Conservation (phyloP, 2,329 filamentous ascomycete species). For the Paraphaeosphaeria sporulosa region DNA sequence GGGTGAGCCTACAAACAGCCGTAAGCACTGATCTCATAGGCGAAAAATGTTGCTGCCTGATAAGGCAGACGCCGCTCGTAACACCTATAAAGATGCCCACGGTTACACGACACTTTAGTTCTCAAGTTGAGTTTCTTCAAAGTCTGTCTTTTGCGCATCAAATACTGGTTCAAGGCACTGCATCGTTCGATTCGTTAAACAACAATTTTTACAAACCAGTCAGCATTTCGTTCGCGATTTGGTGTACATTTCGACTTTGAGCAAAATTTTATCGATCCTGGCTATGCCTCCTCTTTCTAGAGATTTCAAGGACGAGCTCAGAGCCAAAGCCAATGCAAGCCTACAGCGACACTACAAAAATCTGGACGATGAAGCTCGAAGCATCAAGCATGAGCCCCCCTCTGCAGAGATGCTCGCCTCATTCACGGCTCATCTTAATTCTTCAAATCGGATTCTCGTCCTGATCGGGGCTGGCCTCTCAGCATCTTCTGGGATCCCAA, state of each 20-base stretch:
- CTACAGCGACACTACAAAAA: constrained; percentile 8
- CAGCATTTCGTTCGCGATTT: too few relatives aligned
- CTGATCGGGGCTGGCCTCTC: constrained; percentile 34
- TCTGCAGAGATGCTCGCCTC: constrained; percentile 5
- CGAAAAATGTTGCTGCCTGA: neutral
- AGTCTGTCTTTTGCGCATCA: neutral
- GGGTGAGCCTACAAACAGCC: too few relatives aligned
- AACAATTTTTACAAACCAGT: neutral
- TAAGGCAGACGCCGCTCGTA: neutral
- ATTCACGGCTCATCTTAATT: constrained; percentile 23
- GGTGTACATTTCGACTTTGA: too few relatives aligned
- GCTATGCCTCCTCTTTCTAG: constrained; percentile 1
- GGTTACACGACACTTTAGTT: neutral
- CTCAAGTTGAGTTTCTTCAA: neutral
- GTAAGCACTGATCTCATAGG: neutral
- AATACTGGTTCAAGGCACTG: neutral
- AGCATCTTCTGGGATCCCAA: constrained; percentile 32
- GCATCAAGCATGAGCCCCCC: constrained; percentile 4
- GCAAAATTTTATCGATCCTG: neutral
- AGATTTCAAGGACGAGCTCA: constrained; percentile 10
- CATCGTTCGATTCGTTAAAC: neutral
- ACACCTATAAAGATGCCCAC: neutral
- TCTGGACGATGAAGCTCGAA: constrained; percentile 2
- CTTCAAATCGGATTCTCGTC: constrained; percentile 28
- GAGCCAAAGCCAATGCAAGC: constrained; percentile 4